Percentiles rank a stretch among this genome's conserved stretches.
Evolutionary conservation across 257 asterid genomes (phyloP).

Genomic region (Vinca minor): DNA sequence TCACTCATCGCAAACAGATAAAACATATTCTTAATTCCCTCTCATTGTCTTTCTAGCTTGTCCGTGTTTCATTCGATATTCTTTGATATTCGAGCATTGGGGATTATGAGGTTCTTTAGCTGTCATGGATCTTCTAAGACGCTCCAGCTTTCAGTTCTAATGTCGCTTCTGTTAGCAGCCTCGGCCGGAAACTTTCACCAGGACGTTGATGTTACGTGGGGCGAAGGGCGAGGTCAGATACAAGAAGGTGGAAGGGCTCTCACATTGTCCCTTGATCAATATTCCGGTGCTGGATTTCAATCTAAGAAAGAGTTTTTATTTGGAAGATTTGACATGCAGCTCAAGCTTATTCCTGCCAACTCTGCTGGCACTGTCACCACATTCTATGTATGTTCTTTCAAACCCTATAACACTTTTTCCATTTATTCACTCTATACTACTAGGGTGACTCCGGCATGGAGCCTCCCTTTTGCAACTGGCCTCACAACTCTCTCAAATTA

Average conservation of each 20-base stretch:
- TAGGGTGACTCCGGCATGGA: too few species aligned
- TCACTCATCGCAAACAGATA: not conserved
- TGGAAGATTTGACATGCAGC: slow-evolving; percentile 19
- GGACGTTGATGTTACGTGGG: slow-evolving; percentile 4
- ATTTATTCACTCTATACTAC: too few species aligned
- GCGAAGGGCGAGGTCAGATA: slow-evolving; percentile 14
- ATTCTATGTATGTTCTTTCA: slow-evolving; percentile 7
- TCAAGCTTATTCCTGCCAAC: slow-evolving; percentile 15
- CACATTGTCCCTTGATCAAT: slow-evolving; percentile 6
- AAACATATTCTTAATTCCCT: not conserved
- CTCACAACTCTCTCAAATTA: too few species aligned
- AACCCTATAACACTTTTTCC: not conserved
- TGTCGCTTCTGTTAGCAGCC: not conserved
- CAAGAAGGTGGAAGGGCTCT: slow-evolving; percentile 10
- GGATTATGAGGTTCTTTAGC: not conserved
- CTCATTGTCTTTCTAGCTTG: not conserved
- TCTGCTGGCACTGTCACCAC: slow-evolving; percentile 19
- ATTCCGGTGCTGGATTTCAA: slow-evolving; percentile 18
- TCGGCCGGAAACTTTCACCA: slow-evolving; percentile 11
- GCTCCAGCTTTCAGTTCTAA: not conserved
- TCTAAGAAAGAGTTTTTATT: slow-evolving; percentile 14
- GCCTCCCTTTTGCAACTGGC: too few species aligned
- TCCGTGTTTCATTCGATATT: not conserved
- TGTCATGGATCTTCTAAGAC: not conserved
- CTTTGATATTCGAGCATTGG: not conserved